A percentile compares a stretch with the other conserved stretches of the same genome.
Evolutionary conservation across 2,329 filamentous ascomycete species (phyloP).

Genomic region (Penicillium sp.): DNA sequence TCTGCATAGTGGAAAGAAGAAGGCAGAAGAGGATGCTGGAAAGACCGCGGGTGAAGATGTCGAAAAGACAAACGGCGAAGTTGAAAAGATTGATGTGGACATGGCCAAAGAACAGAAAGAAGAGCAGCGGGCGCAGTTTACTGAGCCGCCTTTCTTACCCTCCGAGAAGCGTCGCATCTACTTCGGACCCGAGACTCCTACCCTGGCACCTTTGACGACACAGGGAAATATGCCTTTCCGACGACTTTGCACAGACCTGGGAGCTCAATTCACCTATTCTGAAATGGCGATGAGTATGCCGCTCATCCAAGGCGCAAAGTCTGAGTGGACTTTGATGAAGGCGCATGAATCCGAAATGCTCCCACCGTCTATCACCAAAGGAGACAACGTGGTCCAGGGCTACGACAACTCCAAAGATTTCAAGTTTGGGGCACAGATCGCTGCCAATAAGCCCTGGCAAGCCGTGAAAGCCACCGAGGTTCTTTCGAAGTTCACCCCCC

Average conservation of each 20-base stretch:
- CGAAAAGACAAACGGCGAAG: slow-evolving; percentile 5
- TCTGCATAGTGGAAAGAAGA: slow-evolving; percentile 46
- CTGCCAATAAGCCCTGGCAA: slow-evolving; percentile 87
- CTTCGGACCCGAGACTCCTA: slow-evolving; percentile 89
- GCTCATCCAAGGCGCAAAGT: slow-evolving; percentile 82
- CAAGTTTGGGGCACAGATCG: slow-evolving; percentile 89
- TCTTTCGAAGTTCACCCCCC: slow-evolving; percentile 72
- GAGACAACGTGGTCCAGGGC: slow-evolving; percentile 61
- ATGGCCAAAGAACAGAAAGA: slow-evolving; percentile 46
- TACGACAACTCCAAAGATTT: slow-evolving; percentile 84
- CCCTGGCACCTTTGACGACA: slow-evolving; percentile 91
- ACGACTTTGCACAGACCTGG: slow-evolving; percentile 82
- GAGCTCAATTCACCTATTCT: slow-evolving; percentile 91
- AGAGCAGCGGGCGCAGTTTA: slow-evolving; percentile 76
- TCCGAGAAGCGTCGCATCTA: slow-evolving; percentile 94
- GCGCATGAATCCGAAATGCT: slow-evolving; percentile 79
- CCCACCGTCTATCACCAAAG: slow-evolving; percentile 65
- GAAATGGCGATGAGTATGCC: slow-evolving; percentile 97
- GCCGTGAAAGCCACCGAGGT: slow-evolving; percentile 86
- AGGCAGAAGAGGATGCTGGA: slow-evolving; percentile 33
- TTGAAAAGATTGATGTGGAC: not conserved
- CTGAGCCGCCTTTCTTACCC: slow-evolving; percentile 82
- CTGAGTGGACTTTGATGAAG: slow-evolving; percentile 94
- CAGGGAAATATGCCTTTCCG: slow-evolving; percentile 96
- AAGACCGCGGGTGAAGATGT: slow-evolving; percentile 9